phyloP scores from a whole-genome alignment of 1,284 basidiomycete species.

The Ceratobasidium sp. region DNA sequence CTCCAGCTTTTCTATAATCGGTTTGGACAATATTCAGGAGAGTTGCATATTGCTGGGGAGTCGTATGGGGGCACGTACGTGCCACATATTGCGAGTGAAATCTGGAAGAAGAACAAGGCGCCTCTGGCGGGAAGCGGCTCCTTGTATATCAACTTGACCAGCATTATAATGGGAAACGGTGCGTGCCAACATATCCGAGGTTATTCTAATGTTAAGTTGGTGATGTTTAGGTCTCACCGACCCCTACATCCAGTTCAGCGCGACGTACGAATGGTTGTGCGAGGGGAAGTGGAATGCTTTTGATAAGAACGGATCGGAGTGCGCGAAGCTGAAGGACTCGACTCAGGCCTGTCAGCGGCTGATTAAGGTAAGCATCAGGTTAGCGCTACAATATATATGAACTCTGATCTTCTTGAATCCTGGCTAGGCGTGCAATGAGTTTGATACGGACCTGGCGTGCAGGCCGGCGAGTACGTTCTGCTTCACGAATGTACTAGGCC shows the following conservation, averaged over 20 bases:
- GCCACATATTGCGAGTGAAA: conserved; percentile 56
- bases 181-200: neutral
- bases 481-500: conserved; percentile 3
- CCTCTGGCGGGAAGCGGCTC: neutral
- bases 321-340: conserved; percentile 49
- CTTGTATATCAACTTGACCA: conserved; percentile 56
- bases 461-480: conserved; percentile 56
- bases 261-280: conserved; percentile 59
- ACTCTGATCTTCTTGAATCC: no score
- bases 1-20: conserved; percentile 61
- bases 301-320: conserved; percentile 51
- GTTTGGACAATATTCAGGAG: conserved; percentile 50
- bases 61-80: conserved; percentile 63
- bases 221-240: conserved; percentile 52
- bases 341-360: conserved; percentile 51
- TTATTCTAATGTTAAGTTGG: neutral
- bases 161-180: conserved; percentile 59
- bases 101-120: conserved; percentile 55
- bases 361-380: conserved; percentile 21
- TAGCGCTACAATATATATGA: no score
- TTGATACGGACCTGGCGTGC: conserved; percentile 59
- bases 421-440: conserved; percentile 50
- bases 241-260: conserved; percentile 54
- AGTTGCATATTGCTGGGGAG: conserved; percentile 58
- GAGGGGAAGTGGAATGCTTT: conserved; percentile 52